Evolutionary conservation across 495 filamentous ascomycete genomes (phyloP), one percentile per base, ranked within the genome.

Genomic region (Elasticomyces elasticus): DNA sequence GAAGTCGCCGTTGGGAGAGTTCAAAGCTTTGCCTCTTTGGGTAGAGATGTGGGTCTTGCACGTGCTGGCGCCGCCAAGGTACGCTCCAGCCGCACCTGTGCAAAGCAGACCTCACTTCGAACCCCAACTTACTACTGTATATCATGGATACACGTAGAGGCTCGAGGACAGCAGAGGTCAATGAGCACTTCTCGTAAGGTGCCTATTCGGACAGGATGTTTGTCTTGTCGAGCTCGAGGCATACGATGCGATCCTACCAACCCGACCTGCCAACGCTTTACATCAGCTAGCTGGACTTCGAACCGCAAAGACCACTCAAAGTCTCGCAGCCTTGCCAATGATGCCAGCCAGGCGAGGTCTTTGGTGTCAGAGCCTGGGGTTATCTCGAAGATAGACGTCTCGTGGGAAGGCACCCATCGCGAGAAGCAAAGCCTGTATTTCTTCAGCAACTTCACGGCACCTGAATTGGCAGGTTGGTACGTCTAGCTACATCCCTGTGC

Each of bases 361-460:
- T 37, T 37, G 10, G n/a, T 37, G 31, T 37, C 10, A 37, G 31
- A 37, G 10, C 10, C 31, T 10, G n/a, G 10, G 10, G 31, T 37
- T 10, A 37, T n/a, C 10, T 37, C 10, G 31, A n/a, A 37, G 10
- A 37, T 50, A 5, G 3, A 19, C 7, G 27, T 50, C 24, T 6
- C n/a, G 3, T 50, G 47, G 47, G 5, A 31, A 50, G 47, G 25
- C 26, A 50, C 47, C 15, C 24, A n/a, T 33, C 47, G 47, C 10
- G 47, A 50, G 19, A 30, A 23, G 25, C 47, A 50, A 30, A 25
- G n/a, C 35, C 47, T 50, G 10, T 30, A 50, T 22, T 50, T 50
- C 47, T 50, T 50, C 47, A 31, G 25, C 12, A 22, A 13, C 28
- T 7, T 33, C 22, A 50, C 11, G 10, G 47, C 47, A 31, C 47